These are phyloP conservation scores for Candida boidinii DNA, from an alignment of 805 yeast genomes.

Conservation along the genomic window DNA sequence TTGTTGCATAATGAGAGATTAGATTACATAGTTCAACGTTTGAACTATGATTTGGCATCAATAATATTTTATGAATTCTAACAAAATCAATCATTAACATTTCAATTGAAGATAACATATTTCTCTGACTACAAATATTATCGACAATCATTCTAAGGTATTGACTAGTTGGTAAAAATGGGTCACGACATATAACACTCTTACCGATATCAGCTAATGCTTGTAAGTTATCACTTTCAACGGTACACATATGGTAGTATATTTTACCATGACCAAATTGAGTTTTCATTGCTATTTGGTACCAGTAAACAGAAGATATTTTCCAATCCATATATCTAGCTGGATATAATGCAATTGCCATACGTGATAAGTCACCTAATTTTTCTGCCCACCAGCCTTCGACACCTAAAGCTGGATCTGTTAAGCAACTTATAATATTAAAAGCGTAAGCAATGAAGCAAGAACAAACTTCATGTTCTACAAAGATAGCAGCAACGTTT, in stretches of 20 bases:
- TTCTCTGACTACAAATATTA: slow-evolving; percentile 60
- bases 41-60: slow-evolving; percentile 49
- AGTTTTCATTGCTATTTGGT: slow-evolving; percentile 59
- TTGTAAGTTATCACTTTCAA: slow-evolving; percentile 67
- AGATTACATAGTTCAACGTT: slow-evolving; percentile 48
- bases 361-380: slow-evolving; percentile 75
- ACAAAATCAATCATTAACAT: slow-evolving; percentile 54
- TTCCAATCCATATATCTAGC: slow-evolving; percentile 83
- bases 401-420: slow-evolving; percentile 48
- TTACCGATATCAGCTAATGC: slow-evolving; percentile 76
- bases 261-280: slow-evolving; percentile 80
- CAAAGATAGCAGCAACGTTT: slow-evolving; percentile 60
- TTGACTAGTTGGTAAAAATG: slow-evolving; percentile 76
- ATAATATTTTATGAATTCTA: slow-evolving; percentile 59
- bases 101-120: slow-evolving; percentile 49
- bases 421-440: slow-evolving; percentile 44
- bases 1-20: slow-evolving; percentile 55
- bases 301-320: slow-evolving; percentile 77
- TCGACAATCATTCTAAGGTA: slow-evolving; percentile 72
- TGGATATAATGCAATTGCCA: slow-evolving; percentile 81
- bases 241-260: slow-evolving; percentile 83
- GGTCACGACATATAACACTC: slow-evolving; percentile 71
- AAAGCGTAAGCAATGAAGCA: slow-evolving; percentile 70
- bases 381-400: slow-evolving; percentile 80
- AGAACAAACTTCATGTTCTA: slow-evolving; percentile 68